Base-by-base conservation (phyloP, 129 eudicot genomes). In the Chrysanthemum makinoi region DNA sequence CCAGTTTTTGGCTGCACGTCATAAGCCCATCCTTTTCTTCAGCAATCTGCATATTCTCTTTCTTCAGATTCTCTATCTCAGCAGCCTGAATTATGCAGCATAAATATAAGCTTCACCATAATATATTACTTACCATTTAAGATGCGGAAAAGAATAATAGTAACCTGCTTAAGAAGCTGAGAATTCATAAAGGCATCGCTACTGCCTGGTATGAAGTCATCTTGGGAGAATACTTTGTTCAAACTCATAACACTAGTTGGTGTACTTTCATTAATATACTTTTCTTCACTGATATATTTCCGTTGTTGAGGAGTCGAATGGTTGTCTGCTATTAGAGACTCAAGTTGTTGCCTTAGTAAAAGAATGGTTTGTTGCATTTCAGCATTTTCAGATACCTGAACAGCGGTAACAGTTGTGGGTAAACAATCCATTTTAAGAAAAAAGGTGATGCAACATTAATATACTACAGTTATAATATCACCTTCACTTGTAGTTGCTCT, bases 401-500 rank as follows among this genome's bases (percentile, higher is more conserved):
- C 20, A 65, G 48, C 9, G 69, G 60, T 51, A 62, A 5, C 18
- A 53, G 57, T 71, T 69, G 77, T 62, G 17, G 6, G 50, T 58
- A 56, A 61, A 66, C 33, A 61, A 33, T 15, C 68, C 33, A 18
- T 30, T 69, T 59, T 9, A 72, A 55, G 9, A 35, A 20, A 24
- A 10, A 18, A 55, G 53, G 52, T 9, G 48, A 26, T 15, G 26
- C 46, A 54, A 72, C 19, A 30, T 33, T 17, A 53, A 14, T 47
- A 50, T 15, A 44, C 19, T 62, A 52, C 5, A 19, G 43, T 53
- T 52, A 35, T 44, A 39, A 65, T 44, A 35, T 69, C 71, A 91
- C 95, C 97, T 91, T 91, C 60, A 62, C 79, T 83, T 83, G 86
- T 67, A 91, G 83, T 61, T 91, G 97, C 80, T 91, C 97, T 80